Conservation (phyloP, 352 stramenopile species). For the Pythium vanterpoolii region DNA sequence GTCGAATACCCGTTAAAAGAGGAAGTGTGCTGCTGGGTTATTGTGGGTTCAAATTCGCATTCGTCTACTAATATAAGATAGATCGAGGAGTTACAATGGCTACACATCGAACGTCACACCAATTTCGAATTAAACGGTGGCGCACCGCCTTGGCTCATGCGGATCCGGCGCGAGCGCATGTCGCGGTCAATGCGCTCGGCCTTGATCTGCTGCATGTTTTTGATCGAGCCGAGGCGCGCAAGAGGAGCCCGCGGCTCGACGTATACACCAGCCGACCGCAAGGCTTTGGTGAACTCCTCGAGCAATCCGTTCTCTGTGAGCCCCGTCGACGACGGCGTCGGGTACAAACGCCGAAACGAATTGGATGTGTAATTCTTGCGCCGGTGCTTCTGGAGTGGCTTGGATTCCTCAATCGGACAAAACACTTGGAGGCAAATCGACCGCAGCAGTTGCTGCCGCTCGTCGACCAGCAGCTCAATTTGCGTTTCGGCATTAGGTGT, state of each 20-base stretch:
- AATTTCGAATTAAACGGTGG: slow-evolving; percentile 3
- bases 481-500: slow-evolving; percentile 78
- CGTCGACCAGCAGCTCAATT: slow-evolving; percentile 76
- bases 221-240: slow-evolving; percentile 50
- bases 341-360: slow-evolving; percentile 40
- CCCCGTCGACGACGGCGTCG: slow-evolving; percentile 35
- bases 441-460: slow-evolving; percentile 52
- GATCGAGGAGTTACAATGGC: not conserved
- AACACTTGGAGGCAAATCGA: slow-evolving; percentile 65
- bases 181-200: slow-evolving; percentile 18
- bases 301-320: slow-evolving; percentile 61
- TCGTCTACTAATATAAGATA: slow-evolving; percentile 1
- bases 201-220: slow-evolving; percentile 37
- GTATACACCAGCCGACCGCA: slow-evolving; percentile 60
- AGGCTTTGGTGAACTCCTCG: slow-evolving; percentile 54
- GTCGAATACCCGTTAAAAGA: not conserved
- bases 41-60: not conserved
- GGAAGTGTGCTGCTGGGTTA: not conserved
- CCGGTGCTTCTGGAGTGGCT: slow-evolving; percentile 31
- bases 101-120: slow-evolving; percentile 1
- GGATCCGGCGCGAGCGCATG: slow-evolving; percentile 19
- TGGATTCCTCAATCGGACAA: slow-evolving; percentile 48
- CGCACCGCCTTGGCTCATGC: slow-evolving; percentile 13
- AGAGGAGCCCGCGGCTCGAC: slow-evolving; percentile 48
- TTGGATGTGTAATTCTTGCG: slow-evolving; percentile 19